A percentile compares a stretch with the other conserved stretches of the same genome.
Conservation (phyloP, 345 rosid genomes). For the Jatropha curcas region DNA sequence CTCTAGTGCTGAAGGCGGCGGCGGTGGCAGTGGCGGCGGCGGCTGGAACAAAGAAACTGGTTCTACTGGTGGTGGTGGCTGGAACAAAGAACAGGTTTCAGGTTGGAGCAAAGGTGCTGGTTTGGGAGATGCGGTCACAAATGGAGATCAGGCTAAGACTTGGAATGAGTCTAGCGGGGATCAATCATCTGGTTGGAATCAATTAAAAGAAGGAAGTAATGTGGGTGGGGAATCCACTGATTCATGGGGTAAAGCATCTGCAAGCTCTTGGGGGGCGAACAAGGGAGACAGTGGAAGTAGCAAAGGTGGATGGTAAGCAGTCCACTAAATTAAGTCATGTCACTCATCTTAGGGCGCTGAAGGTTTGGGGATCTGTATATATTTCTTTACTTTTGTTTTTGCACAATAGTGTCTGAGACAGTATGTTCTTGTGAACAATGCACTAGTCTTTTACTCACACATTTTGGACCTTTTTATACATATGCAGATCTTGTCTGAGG, state of each 20-base stretch:
- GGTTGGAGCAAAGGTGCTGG: conserved; percentile 22
- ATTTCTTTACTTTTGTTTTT: background rate
- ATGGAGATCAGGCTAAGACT: conserved; percentile 14
- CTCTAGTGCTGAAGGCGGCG: conserved; percentile 4
- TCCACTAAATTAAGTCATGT: background rate
- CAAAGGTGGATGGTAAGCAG: conserved; percentile 40
- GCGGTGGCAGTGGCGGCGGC: background rate
- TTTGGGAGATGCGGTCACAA: conserved; percentile 9
- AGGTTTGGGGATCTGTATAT: conserved; percentile 10
- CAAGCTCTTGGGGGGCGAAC: conserved; percentile 36
- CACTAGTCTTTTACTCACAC: background rate
- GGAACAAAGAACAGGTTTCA: too few species aligned
- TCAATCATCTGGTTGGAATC: conserved; percentile 26
- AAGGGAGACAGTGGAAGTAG: conserved; percentile 29
- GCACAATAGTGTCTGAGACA: background rate
- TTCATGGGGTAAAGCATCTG: conserved; percentile 33
- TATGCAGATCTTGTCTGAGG: background rate
- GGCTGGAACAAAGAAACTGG: conserved; percentile 24
- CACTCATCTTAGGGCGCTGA: background rate
- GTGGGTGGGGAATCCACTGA: conserved; percentile 7
- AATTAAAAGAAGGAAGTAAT: conserved; percentile 17
- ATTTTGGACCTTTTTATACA: background rate
- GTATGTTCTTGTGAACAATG: background rate
- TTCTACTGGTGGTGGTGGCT: background rate
- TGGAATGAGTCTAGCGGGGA: conserved; percentile 31